Percentiles rank a stretch among this genome's conserved stretches.
Evolutionary conservation across 345 rosid species (phyloP).

Genomic region (Brassica nigra): DNA sequence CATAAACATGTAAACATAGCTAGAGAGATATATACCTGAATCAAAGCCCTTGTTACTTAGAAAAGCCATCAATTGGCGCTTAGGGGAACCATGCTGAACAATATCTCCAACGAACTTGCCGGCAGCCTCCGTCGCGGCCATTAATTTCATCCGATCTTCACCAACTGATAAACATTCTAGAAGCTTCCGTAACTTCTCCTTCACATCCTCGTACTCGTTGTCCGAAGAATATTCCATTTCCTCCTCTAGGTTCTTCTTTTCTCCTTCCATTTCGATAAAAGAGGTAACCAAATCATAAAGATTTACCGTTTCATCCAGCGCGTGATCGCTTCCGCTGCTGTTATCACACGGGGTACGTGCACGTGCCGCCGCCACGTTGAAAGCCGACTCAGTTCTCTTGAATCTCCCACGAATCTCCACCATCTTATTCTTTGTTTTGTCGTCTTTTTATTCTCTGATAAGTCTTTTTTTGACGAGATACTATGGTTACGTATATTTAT

Average conservation of each 20-base stretch:
- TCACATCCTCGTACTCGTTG: constrained; percentile 49
- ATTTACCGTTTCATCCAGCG: constrained; percentile 46
- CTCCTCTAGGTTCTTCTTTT: not conserved
- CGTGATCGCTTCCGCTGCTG: constrained; percentile 73
- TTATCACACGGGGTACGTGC: constrained; percentile 48
- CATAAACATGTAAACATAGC: not conserved
- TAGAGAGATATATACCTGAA: constrained; percentile 52
- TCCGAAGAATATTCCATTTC: constrained; percentile 2
- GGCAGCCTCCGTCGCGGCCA: constrained; percentile 33
- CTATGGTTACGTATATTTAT: constrained; percentile 24
- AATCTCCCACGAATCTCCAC: constrained; percentile 43
- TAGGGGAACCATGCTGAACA: not conserved
- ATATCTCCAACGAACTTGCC: constrained; percentile 33
- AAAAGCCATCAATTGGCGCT: constrained; percentile 55
- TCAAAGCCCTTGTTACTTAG: constrained; percentile 66
- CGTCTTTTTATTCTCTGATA: not conserved
- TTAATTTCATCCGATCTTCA: constrained; percentile 40
- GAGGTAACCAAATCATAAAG: constrained; percentile 71
- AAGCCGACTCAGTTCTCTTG: constrained; percentile 49
- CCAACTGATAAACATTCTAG: constrained; percentile 28
- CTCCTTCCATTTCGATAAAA: constrained; percentile 60
- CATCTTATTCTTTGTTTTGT: constrained; percentile 26
- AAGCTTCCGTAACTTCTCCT: constrained; percentile 40
- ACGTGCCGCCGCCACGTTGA: constrained; percentile 41
- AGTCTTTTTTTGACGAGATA: not conserved